Conservation (phyloP, 495 filamentous ascomycete genomes). For the Penicillium argentinense region DNA sequence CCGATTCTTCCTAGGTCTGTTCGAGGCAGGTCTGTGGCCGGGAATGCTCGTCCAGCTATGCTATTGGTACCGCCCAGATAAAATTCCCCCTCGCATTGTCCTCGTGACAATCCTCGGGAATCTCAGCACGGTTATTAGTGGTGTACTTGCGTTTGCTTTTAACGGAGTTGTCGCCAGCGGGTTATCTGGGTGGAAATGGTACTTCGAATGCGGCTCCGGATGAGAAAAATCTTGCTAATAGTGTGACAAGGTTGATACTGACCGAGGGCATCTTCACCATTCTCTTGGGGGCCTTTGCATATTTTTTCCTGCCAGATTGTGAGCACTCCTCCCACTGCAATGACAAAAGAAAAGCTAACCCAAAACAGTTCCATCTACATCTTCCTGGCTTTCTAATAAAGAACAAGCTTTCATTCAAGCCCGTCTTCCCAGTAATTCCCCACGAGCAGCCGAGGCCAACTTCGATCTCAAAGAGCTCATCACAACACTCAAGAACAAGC, state of each 20-base stretch:
- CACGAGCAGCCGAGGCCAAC: slow-evolving; percentile 36
- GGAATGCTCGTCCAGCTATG: slow-evolving; percentile 40
- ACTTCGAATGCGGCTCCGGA: not conserved
- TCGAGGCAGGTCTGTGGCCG: slow-evolving; percentile 42
- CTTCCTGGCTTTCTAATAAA: slow-evolving; percentile 39
- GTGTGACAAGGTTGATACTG: slow-evolving; percentile 31
- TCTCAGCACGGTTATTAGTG: slow-evolving; percentile 36
- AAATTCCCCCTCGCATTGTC: slow-evolving; percentile 32
- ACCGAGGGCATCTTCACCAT: slow-evolving; percentile 40
- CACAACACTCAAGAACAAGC: slow-evolving; percentile 29
- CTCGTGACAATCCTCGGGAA: slow-evolving; percentile 22
- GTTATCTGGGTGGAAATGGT: slow-evolving; percentile 38
- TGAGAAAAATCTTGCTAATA: not conserved
- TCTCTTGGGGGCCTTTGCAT: slow-evolving; percentile 30
- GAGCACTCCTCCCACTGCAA: too few relatives aligned
- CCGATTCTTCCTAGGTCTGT: slow-evolving; percentile 37
- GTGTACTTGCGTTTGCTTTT: slow-evolving; percentile 43
- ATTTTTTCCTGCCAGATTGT: slow-evolving; percentile 44
- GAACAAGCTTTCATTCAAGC: slow-evolving; percentile 46
- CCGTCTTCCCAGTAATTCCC: slow-evolving; percentile 37
- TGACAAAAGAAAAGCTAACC: too few relatives aligned
- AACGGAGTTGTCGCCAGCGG: slow-evolving; percentile 32
- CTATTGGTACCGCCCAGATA: slow-evolving; percentile 47
- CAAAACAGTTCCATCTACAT: slow-evolving; percentile 35
- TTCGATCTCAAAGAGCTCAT: slow-evolving; percentile 37